phyloP scores from a whole-genome alignment of 2,329 filamentous ascomycete species.

The Epichloe brachyelytri region DNA sequence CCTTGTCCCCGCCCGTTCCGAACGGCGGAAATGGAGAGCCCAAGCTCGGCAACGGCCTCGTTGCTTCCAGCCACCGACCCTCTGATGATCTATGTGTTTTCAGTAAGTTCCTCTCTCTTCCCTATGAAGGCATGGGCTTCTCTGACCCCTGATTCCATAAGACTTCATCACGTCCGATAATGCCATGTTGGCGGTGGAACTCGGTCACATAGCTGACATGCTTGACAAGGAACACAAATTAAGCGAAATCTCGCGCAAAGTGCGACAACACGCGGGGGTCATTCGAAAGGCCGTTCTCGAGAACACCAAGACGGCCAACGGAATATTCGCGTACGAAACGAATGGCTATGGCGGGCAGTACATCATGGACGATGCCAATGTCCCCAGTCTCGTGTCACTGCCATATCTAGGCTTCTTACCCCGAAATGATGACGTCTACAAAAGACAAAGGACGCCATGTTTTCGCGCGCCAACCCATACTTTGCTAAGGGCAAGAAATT shows the following conservation, averaged over 20 bases:
- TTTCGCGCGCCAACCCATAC: conserved; percentile 67
- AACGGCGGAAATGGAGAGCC: conserved; percentile 68
- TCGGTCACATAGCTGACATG: conserved; percentile 44
- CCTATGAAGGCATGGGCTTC: background rate
- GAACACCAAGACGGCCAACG: conserved; percentile 29
- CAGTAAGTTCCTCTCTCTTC: conserved; percentile 8
- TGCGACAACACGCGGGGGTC: conserved; percentile 34
- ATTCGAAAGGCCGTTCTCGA: conserved; percentile 54
- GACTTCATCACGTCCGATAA: conserved; percentile 32
- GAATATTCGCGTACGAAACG: conserved; percentile 67
- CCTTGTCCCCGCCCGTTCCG: conserved; percentile 29
- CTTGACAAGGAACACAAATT: conserved; percentile 57
- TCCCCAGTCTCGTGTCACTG: conserved; percentile 52
- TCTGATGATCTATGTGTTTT: conserved; percentile 75
- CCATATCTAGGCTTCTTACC: conserved; percentile 51
- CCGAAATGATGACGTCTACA: conserved; percentile 51
- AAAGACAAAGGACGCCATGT: conserved; percentile 70
- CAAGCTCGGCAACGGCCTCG: conserved; percentile 59
- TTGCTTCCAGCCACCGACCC: conserved; percentile 69
- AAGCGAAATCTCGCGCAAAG: conserved; percentile 46
- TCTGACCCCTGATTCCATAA: conserved; percentile 12
- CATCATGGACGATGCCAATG: conserved; percentile 62
- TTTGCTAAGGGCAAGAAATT: conserved; percentile 27
- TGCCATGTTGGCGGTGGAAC: conserved; percentile 32
- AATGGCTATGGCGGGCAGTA: conserved; percentile 57